Conservation (phyloP, 2,329 filamentous ascomycete species). For the Neofusicoccum sp. region DNA sequence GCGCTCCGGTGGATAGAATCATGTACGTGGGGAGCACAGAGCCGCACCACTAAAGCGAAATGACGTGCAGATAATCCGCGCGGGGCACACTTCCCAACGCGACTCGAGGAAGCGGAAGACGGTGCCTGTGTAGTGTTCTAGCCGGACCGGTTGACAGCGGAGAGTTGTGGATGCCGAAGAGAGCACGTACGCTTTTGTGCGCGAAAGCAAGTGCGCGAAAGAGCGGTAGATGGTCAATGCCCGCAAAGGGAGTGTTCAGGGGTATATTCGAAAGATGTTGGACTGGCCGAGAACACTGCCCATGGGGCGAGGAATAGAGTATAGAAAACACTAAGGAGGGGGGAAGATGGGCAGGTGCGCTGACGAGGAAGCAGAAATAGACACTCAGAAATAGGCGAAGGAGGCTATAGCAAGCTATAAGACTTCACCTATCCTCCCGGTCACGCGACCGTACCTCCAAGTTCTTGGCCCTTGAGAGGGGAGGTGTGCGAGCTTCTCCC, state of each 20-base stretch:
- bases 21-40: background rate
- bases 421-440: background rate
- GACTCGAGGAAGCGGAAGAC: background rate
- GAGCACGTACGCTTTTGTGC: background rate
- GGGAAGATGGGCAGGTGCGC: background rate
- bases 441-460: background rate
- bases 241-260: constrained; percentile 3
- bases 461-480: background rate
- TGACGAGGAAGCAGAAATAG: background rate
- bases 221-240: background rate
- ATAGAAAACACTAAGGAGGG: background rate
- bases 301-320: background rate
- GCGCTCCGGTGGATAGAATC: background rate
- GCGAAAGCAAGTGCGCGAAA: background rate
- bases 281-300: background rate
- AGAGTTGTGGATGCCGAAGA: background rate
- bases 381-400: background rate
- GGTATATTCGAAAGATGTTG: background rate
- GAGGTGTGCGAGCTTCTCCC: background rate
- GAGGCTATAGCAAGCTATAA: background rate
- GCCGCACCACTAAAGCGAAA: constrained; percentile 4
- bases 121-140: background rate
- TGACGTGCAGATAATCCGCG: background rate
- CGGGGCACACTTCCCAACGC: background rate
- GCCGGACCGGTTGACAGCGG: background rate